Conservation (phyloP, 768 basidiomycete genomes). For the Suillus weaverae region DNA sequence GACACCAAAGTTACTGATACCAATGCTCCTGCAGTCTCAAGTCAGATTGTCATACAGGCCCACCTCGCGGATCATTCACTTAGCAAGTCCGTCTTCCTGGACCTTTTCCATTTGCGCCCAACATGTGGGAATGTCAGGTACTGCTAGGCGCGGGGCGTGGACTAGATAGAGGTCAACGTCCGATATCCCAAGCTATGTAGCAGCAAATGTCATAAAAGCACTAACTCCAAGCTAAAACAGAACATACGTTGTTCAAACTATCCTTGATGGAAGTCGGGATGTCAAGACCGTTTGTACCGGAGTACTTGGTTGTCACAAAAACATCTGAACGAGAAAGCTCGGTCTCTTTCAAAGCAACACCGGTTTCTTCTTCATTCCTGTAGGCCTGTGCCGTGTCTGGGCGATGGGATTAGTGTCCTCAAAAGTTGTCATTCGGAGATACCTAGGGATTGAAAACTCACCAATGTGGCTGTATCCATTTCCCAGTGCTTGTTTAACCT, state of each 20-base stretch:
- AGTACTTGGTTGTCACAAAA: slow-evolving; percentile 69
- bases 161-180: slow-evolving; percentile 73
- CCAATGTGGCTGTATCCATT: slow-evolving; percentile 66
- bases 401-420: not conserved
- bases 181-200: not conserved
- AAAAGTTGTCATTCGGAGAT: not conserved
- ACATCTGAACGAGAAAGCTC: slow-evolving; percentile 54
- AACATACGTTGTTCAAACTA: slow-evolving; percentile 51
- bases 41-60: not conserved
- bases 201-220: slow-evolving; percentile 25
- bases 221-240: slow-evolving; percentile 10
- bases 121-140: slow-evolving; percentile 57
- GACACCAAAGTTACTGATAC: slow-evolving; percentile 68
- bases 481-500: slow-evolving; percentile 61
- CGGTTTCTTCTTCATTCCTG: slow-evolving; percentile 55
- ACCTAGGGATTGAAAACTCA: slow-evolving; percentile 23
- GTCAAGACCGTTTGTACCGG: slow-evolving; percentile 48
- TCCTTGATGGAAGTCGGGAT: slow-evolving; percentile 56
- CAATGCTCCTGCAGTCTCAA: slow-evolving; percentile 54
- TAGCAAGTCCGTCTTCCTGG: slow-evolving; percentile 55
- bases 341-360: slow-evolving; percentile 42
- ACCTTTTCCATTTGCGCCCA: slow-evolving; percentile 68
- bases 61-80: slow-evolving; percentile 33
- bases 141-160: slow-evolving; percentile 54
- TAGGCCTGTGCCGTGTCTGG: slow-evolving; percentile 63